These are phyloP conservation scores for Starmera pachycereana DNA, from an alignment of 805 yeast species.

Conservation along the genomic window DNA sequence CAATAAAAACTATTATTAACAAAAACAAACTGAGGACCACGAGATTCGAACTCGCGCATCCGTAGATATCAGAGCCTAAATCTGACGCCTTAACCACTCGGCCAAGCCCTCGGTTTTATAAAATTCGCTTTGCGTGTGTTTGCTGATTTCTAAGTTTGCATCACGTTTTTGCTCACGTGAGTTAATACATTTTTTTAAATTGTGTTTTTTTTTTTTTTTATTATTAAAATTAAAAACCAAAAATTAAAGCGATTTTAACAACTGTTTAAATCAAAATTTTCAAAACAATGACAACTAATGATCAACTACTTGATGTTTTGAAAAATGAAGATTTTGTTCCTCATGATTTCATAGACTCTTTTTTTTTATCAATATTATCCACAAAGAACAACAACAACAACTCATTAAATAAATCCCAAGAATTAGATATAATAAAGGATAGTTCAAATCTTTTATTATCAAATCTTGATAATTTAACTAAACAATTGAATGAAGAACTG, in stretches of 20 bases:
- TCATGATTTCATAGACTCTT: slow-evolving; percentile 52
- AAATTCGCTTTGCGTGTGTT: background rate
- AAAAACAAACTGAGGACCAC: slow-evolving; percentile 29
- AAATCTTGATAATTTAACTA: slow-evolving; percentile 54
- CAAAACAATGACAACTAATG: slow-evolving; percentile 8
- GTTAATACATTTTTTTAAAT: too few relatives aligned
- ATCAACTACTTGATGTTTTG: slow-evolving; percentile 57
- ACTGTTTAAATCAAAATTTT: too few relatives aligned
- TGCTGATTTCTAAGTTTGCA: background rate
- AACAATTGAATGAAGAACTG: slow-evolving; percentile 44
- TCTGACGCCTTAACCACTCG: slow-evolving; percentile 38
- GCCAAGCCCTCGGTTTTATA: slow-evolving; percentile 26
- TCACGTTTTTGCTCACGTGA: too few relatives aligned
- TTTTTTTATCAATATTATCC: slow-evolving; percentile 31
- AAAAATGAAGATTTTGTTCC: slow-evolving; percentile 53
- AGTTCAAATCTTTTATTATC: slow-evolving; percentile 41
- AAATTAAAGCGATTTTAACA: background rate
- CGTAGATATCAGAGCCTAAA: slow-evolving; percentile 37
- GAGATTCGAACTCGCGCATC: slow-evolving; percentile 37
- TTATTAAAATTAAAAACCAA: too few relatives aligned
- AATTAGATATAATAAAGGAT: slow-evolving; percentile 32
- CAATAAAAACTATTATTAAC: too few relatives aligned
- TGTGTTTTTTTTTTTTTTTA: too few relatives aligned
- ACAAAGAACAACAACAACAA: slow-evolving; percentile 11
- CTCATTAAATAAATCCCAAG: slow-evolving; percentile 19